phyloP scores from a whole-genome alignment of 352 stramenopile genomes.

The Elongisporangium prolatum region DNA sequence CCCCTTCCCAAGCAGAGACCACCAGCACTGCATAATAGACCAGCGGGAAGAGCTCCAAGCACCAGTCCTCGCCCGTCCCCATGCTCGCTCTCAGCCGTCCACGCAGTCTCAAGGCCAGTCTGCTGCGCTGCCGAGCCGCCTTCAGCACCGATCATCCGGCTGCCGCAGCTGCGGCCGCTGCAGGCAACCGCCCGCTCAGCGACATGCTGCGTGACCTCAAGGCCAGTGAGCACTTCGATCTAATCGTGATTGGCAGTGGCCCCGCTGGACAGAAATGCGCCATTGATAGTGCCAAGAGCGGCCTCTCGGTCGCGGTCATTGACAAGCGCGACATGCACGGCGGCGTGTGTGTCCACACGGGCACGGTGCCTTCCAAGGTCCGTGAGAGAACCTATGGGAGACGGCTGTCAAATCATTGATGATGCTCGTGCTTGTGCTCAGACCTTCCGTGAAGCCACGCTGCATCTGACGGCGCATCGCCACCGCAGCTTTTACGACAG shows the following conservation, averaged over 20 bases:
- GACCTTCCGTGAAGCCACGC: conserved; percentile 87
- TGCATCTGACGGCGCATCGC: conserved; percentile 86
- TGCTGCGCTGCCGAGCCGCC: background rate
- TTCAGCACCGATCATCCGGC: background rate
- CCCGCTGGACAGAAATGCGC: conserved; percentile 88
- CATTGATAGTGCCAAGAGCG: conserved; percentile 85
- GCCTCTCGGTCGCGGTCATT: conserved; percentile 80
- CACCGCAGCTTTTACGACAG: conserved; percentile 88
- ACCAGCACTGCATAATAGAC: background rate
- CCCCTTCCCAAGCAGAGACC: background rate
- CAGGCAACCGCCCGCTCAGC: conserved; percentile 27
- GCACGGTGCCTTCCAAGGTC: conserved; percentile 85
- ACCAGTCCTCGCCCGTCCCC: background rate
- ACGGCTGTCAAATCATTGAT: background rate
- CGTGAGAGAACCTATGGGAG: background rate
- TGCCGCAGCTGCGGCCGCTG: background rate
- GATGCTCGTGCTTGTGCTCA: conserved; percentile 14
- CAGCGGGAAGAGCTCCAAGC: background rate
- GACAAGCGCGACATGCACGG: conserved; percentile 88
- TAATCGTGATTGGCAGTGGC: conserved; percentile 88
- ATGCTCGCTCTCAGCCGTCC: background rate
- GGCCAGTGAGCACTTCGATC: conserved; percentile 83
- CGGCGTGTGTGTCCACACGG: conserved; percentile 87
- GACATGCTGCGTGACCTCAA: conserved; percentile 77
- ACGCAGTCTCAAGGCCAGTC: background rate